A percentile compares a stretch with the other conserved stretches of the same genome.
Evolutionary conservation across 305 asterid species (phyloP).

Genomic region (Fraxinus xanthoxyloides): DNA sequence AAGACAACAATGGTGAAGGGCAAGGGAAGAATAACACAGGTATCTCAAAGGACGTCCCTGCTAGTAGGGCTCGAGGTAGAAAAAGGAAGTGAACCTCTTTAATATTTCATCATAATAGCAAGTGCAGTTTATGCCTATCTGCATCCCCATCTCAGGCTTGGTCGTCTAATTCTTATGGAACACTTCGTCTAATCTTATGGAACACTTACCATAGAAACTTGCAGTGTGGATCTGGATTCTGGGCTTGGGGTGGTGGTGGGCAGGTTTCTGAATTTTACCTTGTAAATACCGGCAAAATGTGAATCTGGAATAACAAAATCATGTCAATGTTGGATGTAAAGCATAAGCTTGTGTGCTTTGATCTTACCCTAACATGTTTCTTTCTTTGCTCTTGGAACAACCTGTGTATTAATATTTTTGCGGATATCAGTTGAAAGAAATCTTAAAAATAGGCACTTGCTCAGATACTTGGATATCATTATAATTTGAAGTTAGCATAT

Average conservation of each 20-base stretch:
- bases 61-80: constrained; percentile 50
- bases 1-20: constrained; percentile 41
- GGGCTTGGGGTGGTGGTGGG: neutral
- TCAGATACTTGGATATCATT: neutral
- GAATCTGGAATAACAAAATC: neutral
- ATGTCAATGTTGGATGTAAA: neutral
- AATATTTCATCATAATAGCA: neutral
- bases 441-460: neutral
- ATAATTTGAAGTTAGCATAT: neutral
- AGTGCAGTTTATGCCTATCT: neutral
- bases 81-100: constrained; percentile 49
- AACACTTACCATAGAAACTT: neutral
- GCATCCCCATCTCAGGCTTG: neutral
- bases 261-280: neutral
- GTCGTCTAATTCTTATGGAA: neutral
- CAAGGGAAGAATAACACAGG: constrained; percentile 21
- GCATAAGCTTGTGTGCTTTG: neutral
- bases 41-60: constrained; percentile 41
- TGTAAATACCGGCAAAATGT: neutral
- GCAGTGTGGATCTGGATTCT: neutral
- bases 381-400: neutral
- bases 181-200: neutral
- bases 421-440: neutral
- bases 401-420: neutral
- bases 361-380: neutral